Evolutionary conservation across 805 yeast species (phyloP), one percentile per base, ranked within the genome.

Genomic region (Henningerozyma blattae): DNA sequence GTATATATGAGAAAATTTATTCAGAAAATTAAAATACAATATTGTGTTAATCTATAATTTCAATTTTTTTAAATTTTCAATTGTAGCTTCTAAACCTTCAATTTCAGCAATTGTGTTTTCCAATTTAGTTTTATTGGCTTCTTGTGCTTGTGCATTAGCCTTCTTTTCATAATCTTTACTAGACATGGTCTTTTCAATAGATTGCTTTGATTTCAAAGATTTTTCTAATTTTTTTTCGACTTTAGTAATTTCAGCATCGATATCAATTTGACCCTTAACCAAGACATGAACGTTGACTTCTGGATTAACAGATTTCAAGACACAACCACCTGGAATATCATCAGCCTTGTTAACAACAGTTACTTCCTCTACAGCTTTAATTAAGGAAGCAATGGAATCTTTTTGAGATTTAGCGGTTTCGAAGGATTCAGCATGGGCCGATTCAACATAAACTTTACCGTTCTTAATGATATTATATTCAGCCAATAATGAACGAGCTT

Each of bases 211-310:
- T 47, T 72, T 77, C 45, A 63, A 58, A 29, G 78, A 72, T 58
- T 78, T 80, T 39, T 59, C 69, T 49, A 87, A 68, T 65, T 82
- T 89, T 70, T 74, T 75, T 50, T 66, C 59, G 26, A 86, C 91
- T 70, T 89, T 91, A 46, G 66, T 54, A 49, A 91, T 82, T 64
- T 91, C 97, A 36, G 80, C 80, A 50, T 86, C 96, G 46, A 87
- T 72, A 58, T 89, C 96, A 46, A 91, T 77, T 55, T 81, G 87
- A 35, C 97, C 98, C 68, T 85, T 87, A 37, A 89, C 95, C 56
- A 91, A 68, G 20, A 89, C 73, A 50, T 85, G 95, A 15, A 87
- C 97, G 39, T 75, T 78, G 56, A 84, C 76, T 35, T 73, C 80
- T 32, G 94, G 79, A 38, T 75, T 72, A 38, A 89, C 84, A 36